Conservation (phyloP, 768 basidiomycete species). For the Macrolepiota albuminosa region DNA sequence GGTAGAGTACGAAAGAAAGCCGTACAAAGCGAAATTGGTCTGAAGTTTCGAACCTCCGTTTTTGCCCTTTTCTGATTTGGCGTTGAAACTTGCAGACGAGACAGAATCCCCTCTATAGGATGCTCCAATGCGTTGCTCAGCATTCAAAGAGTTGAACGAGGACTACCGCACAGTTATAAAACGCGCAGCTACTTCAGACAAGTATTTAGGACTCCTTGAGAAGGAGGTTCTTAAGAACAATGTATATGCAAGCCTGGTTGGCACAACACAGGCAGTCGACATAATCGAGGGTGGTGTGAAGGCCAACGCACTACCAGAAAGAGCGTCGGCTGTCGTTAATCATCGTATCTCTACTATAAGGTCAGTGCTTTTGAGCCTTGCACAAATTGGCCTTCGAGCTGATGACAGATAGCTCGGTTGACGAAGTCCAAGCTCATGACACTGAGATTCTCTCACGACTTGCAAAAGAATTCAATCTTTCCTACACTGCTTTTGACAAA, state of each 20-base stretch:
- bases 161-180: conserved; percentile 43
- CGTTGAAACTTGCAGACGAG: conserved; percentile 35
- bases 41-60: conserved; percentile 8
- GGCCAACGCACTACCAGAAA: conserved; percentile 77
- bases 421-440: conserved; percentile 40
- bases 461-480: conserved; percentile 50
- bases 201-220: conserved; percentile 48
- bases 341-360: conserved; percentile 65
- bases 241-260: conserved; percentile 40
- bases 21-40: conserved; percentile 49
- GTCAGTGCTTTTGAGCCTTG: conserved; percentile 22
- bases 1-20: conserved; percentile 63
- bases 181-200: conserved; percentile 42
- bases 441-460: conserved; percentile 39
- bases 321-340: conserved; percentile 63
- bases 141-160: conserved; percentile 50
- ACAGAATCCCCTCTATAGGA: conserved; percentile 52
- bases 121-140: conserved; percentile 61
- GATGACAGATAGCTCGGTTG: conserved; percentile 31
- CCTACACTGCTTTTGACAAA: conserved; percentile 53
- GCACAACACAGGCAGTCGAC: conserved; percentile 79
- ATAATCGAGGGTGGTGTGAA: conserved; percentile 67
- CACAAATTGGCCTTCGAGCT: neutral
- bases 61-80: neutral
- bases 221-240: conserved; percentile 36